Base-by-base conservation (phyloP, 352 stramenopile species). In the Halophytophthora polymorphica region DNA sequence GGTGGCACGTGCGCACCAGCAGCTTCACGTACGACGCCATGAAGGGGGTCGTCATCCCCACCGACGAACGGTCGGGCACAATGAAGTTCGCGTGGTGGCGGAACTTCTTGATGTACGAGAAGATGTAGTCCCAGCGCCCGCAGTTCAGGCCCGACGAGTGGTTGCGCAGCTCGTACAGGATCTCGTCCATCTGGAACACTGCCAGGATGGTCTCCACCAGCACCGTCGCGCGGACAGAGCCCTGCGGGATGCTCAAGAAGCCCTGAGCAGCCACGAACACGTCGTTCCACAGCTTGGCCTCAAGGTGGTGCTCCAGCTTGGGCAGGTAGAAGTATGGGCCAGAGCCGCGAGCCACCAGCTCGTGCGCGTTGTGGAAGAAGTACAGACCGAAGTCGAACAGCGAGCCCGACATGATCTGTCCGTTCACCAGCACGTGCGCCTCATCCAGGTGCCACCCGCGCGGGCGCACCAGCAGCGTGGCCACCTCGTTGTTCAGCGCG, bases 181-280 rank as follows among this genome's bases (percentile, higher is more conserved):
- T 92, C 53, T 98, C 96, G 52, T 99, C 94, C 92, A 98, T 98
- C 69, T 98, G 88, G 73, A 98, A 98, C 10, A 96, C 93, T 7
- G 95, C 95, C 34, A 96, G 83, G 59, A 99, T 98, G 11, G 95
- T 99, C 66, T 99, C 96, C 43, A 99, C 83, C n/a, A 99, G 73
- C 39, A 97, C 90, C 4, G 94, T 98, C 2, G 89, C 90, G 38
- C 90, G 83, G 50, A 98, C 92, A 3, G 90, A 98, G 18, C 93
- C 91, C 5, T 84, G 58, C n/a, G 90, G 89, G 13, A 98, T 78
- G 37, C 79, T 87, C 44, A 98, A 65, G 62, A 96, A 97, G 36
- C 73, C 75, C 64, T 98, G 92, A 15, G 91, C 73, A n/a, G 88
- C 85, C 31, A 93, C 69, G 62, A 99, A 98, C 19, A 99, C 93